Conservation (phyloP, 2,329 filamentous ascomycete genomes). For the Colletotrichum musicola region DNA sequence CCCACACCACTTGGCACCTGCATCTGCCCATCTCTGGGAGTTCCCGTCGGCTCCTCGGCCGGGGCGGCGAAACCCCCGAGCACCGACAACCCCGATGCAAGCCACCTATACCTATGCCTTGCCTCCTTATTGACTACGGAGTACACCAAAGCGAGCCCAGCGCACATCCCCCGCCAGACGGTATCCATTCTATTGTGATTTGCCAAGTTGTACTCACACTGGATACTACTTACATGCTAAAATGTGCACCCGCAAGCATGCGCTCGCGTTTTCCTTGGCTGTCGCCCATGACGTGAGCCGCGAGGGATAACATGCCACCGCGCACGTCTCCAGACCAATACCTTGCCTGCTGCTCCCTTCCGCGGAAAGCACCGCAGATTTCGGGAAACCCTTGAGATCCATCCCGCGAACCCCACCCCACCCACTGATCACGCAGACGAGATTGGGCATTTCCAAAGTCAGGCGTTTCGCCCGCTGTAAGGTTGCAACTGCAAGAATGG, state of each 20-base stretch:
- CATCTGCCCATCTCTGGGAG: neutral
- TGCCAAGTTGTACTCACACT: neutral
- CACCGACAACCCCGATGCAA: conserved; percentile 17
- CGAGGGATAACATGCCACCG: conserved; percentile 34
- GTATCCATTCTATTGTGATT: conserved; percentile 4
- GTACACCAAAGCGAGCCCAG: neutral
- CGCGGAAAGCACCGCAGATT: conserved; percentile 5
- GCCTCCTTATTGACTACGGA: neutral
- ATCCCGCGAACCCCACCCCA: neutral
- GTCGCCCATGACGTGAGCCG: conserved; percentile 34
- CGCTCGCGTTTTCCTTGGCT: conserved; percentile 1
- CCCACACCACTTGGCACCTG: neutral
- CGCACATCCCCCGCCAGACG: conserved; percentile 25
- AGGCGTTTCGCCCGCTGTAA: conserved; percentile 31
- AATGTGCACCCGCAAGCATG: no score
- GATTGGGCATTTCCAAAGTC: neutral
- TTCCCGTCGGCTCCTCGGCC: conserved; percentile 14
- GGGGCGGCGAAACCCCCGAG: conserved; percentile 19
- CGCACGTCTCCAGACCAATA: neutral
- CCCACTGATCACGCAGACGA: neutral
- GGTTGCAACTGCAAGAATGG: neutral
- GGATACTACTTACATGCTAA: conserved; percentile 12
- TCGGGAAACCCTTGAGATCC: conserved; percentile 1
- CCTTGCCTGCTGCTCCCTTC: neutral
- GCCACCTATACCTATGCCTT: conserved; percentile 14